Percentiles rank a stretch among this genome's conserved stretches.
Evolutionary conservation across 2,329 filamentous ascomycete species (phyloP).

Genomic region (Claviceps humidiphila): DNA sequence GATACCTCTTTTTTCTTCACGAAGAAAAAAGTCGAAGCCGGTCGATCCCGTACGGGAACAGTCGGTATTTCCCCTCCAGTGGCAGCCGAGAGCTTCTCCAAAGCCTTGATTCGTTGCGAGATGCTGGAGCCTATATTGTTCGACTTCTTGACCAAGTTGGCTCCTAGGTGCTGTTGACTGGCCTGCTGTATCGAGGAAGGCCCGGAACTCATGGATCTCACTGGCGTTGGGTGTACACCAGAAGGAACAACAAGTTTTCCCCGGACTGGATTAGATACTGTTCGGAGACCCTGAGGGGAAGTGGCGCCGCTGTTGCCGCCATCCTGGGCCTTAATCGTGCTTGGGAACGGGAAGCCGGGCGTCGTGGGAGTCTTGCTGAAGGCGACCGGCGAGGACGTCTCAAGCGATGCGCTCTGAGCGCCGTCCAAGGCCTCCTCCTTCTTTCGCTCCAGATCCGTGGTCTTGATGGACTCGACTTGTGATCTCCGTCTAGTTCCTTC

Average conservation of each 20-base stretch:
- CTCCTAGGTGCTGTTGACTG: constrained; percentile 32
- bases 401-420: constrained; percentile 64
- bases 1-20: constrained; percentile 38
- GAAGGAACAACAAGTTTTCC: constrained; percentile 31
- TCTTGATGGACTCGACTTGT: constrained; percentile 41
- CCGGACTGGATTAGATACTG: constrained; percentile 33
- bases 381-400: constrained; percentile 69
- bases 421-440: constrained; percentile 76
- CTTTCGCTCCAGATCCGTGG: constrained; percentile 20
- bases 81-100: constrained; percentile 59
- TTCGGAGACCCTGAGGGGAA: constrained; percentile 24
- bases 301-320: background rate
- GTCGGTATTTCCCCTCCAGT: constrained; percentile 13
- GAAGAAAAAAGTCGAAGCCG: constrained; percentile 45
- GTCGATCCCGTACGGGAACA: constrained; percentile 20
- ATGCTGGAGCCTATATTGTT: constrained; percentile 75
- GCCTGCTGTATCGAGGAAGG: constrained; percentile 42
- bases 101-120: constrained; percentile 83
- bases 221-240: constrained; percentile 32
- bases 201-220: constrained; percentile 43
- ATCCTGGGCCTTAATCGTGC: constrained; percentile 8
- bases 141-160: constrained; percentile 47
- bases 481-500: constrained; percentile 21
- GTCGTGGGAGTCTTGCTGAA: constrained; percentile 75
- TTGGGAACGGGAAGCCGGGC: constrained; percentile 36